Base-by-base conservation (phyloP, 2,329 filamentous ascomycete genomes). In the Colletotrichum graminicola region DNA sequence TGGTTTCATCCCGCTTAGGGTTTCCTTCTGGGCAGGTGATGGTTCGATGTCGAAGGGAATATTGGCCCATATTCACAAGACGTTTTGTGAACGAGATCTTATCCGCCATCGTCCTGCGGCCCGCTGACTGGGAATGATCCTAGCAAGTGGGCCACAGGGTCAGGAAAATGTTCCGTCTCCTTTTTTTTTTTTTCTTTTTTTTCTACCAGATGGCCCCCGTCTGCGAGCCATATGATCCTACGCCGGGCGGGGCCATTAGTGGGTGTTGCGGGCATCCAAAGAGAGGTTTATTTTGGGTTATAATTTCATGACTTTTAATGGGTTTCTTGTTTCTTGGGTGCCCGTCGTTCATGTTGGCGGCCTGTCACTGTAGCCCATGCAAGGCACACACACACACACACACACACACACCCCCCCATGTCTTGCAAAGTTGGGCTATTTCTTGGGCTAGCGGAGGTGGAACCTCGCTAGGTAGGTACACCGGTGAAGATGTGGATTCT, bases 401-500 rank as follows among this genome's bases (percentile, higher is more conserved):
- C 56, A 71, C n/a, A 39, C 36, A 11, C 32, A 10, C 43, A 3
- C 43, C 14, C 43, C 5, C 21, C 57, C 41, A 47, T 36, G 41
- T 32, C 26, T 32, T 60, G 2, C 7, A 23, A 32, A 47, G 36
- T 47, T 47, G 18, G 39, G 2, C 36, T 51, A 26, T 21, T 45
- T 62, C 45, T 34, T 21, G 34, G 56, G 41, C 57, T 60, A 26
- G 21, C 41, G 41, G 57, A n/a, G 26, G 57, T 60, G 41, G 57
- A 43, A 43, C 21, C 66, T n/a, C n/a, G n/a, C n/a, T n/a, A n/a
- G n/a, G n/a, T n/a, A n/a, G n/a, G n/a, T n/a, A n/a, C n/a, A n/a
- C n/a, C 55, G 62, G 67, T 61, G 32, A 70, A 45, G 41, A 61
- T 67, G 62, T 70, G 67, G 67, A 67, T 41, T 41, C 67, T 29